Percentiles rank a stretch among this genome's conserved stretches.
Evolutionary conservation across 371 early-diverging fungal species (phyloP).

Genomic region (Mucor ambiguus): DNA sequence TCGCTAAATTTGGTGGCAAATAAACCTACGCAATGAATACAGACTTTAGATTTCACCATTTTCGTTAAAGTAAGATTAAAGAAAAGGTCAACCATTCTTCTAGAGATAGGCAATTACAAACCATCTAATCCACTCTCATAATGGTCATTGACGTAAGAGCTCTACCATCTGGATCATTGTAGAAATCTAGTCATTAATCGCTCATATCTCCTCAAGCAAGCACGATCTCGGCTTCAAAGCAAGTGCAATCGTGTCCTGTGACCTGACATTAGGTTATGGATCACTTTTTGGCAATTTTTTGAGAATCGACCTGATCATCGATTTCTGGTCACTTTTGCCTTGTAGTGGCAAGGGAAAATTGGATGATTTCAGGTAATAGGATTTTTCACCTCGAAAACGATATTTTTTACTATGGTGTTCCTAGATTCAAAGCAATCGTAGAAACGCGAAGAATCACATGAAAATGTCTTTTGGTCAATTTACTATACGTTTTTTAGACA

Average conservation of each 20-base stretch:
- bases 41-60: not conserved
- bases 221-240: not conserved
- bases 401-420: too few relatives aligned
- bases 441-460: too few relatives aligned
- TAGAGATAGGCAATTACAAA: not conserved
- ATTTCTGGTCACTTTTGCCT: not conserved
- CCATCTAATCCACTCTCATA: not conserved
- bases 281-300: not conserved
- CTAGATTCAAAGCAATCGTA: too few relatives aligned
- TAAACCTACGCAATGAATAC: not conserved
- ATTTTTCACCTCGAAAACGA: too few relatives aligned
- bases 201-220: not conserved
- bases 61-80: not conserved
- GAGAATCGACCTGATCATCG: not conserved
- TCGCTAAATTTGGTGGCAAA: not conserved
- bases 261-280: not conserved
- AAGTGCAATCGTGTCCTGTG: not conserved
- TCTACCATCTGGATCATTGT: not conserved
- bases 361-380: too few relatives aligned
- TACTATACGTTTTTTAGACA: too few relatives aligned
- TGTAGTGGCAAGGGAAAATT: not conserved
- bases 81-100: too few relatives aligned
- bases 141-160: not conserved
- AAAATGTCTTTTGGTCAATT: too few relatives aligned
- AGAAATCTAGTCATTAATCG: not conserved